A percentile compares a stretch with the other conserved stretches of the same genome.
Evolutionary conservation across 352 stramenopile species (phyloP).

Genomic region (Phytophthora cactorum): DNA sequence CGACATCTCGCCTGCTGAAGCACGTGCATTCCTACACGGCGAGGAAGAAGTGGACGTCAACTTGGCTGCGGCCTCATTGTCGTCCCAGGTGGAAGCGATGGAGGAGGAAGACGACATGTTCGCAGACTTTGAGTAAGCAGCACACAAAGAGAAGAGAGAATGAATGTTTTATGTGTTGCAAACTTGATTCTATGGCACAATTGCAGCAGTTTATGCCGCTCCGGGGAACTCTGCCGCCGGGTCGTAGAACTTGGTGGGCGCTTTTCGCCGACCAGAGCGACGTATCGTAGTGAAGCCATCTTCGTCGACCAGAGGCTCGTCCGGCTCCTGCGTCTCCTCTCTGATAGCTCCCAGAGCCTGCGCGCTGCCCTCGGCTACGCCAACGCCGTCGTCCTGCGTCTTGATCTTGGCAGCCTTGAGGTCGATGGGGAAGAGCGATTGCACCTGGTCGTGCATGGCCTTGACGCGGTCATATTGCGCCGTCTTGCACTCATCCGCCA

Average conservation of each 20-base stretch:
- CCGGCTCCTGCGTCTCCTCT: constrained; percentile 39
- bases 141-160: not conserved
- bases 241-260: constrained; percentile 78
- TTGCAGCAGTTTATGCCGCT: constrained; percentile 55
- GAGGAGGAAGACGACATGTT: constrained; percentile 86
- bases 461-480: constrained; percentile 75
- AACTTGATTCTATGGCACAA: constrained; percentile 40
- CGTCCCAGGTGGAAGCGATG: constrained; percentile 64
- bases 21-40: constrained; percentile 66
- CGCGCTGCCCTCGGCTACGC: constrained; percentile 15
- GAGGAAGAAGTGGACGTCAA: constrained; percentile 60
- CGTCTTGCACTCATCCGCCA: constrained; percentile 82
- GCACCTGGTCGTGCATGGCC: constrained; percentile 73
- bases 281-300: constrained; percentile 82
- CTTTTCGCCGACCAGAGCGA: constrained; percentile 70
- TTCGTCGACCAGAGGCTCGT: constrained; percentile 54
- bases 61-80: constrained; percentile 53
- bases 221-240: constrained; percentile 77
- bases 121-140: constrained; percentile 77
- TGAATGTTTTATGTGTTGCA: constrained; percentile 4
- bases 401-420: constrained; percentile 80
- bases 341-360: constrained; percentile 35
- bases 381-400: constrained; percentile 41
- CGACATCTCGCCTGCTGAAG: constrained; percentile 52
- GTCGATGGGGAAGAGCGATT: constrained; percentile 79